Conservation (phyloP, 2,329 filamentous ascomycete species). For the Nothophoma quercina region DNA sequence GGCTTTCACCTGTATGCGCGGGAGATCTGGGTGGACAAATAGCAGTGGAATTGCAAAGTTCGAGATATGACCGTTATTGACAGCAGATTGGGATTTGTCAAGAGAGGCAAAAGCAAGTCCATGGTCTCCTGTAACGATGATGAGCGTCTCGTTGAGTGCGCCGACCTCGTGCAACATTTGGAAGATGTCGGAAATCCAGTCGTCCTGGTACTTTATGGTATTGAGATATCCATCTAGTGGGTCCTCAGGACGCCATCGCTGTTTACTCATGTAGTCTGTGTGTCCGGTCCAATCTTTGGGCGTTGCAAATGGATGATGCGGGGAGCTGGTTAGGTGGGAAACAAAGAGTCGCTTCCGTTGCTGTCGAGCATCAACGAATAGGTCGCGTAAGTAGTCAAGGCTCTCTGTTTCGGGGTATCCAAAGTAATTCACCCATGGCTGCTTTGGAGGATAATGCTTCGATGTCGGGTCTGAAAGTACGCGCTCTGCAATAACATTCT, state of each 20-base stretch:
- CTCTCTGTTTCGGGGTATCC: conserved; percentile 25
- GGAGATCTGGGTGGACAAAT: conserved; percentile 24
- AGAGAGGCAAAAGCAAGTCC: conserved; percentile 24
- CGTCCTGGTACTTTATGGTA: conserved; percentile 26
- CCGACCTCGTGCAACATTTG: conserved; percentile 25
- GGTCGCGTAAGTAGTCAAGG: conserved; percentile 23
- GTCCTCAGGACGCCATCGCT: conserved; percentile 25
- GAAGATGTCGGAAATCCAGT: conserved; percentile 27
- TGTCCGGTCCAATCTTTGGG: conserved; percentile 21
- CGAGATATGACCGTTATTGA: conserved; percentile 25
- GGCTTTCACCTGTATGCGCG: conserved; percentile 21
- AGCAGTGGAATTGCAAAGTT: conserved; percentile 27
- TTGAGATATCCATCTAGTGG: conserved; percentile 25
- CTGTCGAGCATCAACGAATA: conserved; percentile 22
- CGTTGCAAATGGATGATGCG: conserved; percentile 27
- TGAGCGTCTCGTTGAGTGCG: conserved; percentile 23
- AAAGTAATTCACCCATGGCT: conserved; percentile 26
- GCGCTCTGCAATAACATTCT: conserved; percentile 18
- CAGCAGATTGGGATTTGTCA: conserved; percentile 24
- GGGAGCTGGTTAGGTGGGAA: conserved; percentile 25
- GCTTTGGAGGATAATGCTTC: conserved; percentile 26
- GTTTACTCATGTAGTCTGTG: conserved; percentile 15
- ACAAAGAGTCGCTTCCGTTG: conserved; percentile 22
- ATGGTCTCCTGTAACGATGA: conserved; percentile 27
- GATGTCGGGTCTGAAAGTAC: conserved; percentile 21